Percentiles rank a stretch among this genome's conserved stretches.
Evolutionary conservation across 2,329 filamentous ascomycete species (phyloP).

Genomic region (Penicillium paneum): DNA sequence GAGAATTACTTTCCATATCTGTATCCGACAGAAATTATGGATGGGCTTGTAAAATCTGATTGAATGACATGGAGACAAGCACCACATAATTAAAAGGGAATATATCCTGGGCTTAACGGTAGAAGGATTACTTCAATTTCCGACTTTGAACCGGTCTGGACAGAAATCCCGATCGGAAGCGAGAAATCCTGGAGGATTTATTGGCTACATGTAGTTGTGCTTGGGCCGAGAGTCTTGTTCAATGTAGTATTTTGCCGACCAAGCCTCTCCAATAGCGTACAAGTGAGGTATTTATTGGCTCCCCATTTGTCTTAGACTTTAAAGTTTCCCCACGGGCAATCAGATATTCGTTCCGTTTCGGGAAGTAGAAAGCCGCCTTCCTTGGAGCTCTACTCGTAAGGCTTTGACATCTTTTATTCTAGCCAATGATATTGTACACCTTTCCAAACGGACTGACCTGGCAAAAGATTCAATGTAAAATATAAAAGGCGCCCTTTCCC

Average conservation of each 20-base stretch:
- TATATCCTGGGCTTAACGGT: not conserved
- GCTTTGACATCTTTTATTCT: not conserved
- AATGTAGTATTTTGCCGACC: conserved; percentile 1
- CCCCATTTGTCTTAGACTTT: not conserved
- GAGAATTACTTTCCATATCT: not conserved
- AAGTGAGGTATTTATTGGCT: not conserved
- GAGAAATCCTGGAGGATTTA: not conserved
- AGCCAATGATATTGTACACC: conserved; percentile 1
- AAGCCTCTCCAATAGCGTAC: not conserved
- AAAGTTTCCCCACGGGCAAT: conserved; percentile 11
- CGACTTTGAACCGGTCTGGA: not conserved
- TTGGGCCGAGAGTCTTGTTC: not conserved
- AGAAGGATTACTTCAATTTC: not conserved
- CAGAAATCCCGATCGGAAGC: not conserved
- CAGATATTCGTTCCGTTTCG: conserved; percentile 10
- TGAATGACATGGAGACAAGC: not conserved
- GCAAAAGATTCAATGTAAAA: not conserved
- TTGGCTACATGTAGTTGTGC: not conserved
- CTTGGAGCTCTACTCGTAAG: not conserved
- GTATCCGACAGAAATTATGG: too few species aligned
- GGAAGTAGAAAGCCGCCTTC: conserved; percentile 11
- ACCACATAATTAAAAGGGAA: too few species aligned
- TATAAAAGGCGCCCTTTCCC: conserved; percentile 11
- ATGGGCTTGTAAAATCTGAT: not conserved
- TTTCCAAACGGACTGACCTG: conserved; percentile 7